Percentiles rank a stretch among this genome's conserved stretches.
Evolutionary conservation across 768 basidiomycete species (phyloP).

Genomic region (Suillus placidus): DNA sequence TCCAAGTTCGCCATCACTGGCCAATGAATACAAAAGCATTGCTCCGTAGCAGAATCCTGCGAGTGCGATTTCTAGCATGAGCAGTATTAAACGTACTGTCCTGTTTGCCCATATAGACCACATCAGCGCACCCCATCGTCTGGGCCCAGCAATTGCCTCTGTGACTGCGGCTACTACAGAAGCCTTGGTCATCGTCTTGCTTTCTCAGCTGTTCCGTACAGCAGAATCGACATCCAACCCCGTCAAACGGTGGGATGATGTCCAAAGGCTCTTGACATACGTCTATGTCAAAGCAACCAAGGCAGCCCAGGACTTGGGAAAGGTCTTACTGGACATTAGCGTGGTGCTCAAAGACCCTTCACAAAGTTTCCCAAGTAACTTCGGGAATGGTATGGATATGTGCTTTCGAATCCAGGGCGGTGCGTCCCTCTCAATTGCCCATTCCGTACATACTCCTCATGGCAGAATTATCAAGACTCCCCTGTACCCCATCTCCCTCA

Average conservation of each 20-base stretch:
- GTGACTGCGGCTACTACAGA: slow-evolving; percentile 48
- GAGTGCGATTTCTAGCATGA: background rate
- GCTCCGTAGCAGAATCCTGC: background rate
- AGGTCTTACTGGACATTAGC: slow-evolving; percentile 75
- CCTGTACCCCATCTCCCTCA: slow-evolving; percentile 42
- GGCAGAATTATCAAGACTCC: slow-evolving; percentile 35
- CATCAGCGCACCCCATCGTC: slow-evolving; percentile 56
- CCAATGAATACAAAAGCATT: background rate
- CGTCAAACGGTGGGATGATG: slow-evolving; percentile 58
- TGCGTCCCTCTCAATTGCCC: slow-evolving; percentile 29
- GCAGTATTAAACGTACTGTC: background rate
- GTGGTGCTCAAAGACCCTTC: slow-evolving; percentile 70
- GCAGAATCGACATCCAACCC: slow-evolving; percentile 34
- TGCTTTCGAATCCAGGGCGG: slow-evolving; percentile 49
- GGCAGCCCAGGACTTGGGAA: slow-evolving; percentile 66
- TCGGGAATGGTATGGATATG: slow-evolving; percentile 42
- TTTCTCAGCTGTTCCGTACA: slow-evolving; percentile 61
- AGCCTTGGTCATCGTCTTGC: slow-evolving; percentile 63
- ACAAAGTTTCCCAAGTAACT: slow-evolving; percentile 40
- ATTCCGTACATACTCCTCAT: slow-evolving; percentile 13
- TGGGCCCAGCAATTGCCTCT: slow-evolving; percentile 53
- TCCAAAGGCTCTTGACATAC: slow-evolving; percentile 79
- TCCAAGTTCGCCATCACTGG: background rate
- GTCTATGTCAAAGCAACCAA: slow-evolving; percentile 87
- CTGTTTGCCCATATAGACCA: background rate